A percentile compares a stretch with the other conserved stretches of the same genome.
Conservation (phyloP, 2,329 filamentous ascomycete genomes). For the Amauroascus niger region DNA sequence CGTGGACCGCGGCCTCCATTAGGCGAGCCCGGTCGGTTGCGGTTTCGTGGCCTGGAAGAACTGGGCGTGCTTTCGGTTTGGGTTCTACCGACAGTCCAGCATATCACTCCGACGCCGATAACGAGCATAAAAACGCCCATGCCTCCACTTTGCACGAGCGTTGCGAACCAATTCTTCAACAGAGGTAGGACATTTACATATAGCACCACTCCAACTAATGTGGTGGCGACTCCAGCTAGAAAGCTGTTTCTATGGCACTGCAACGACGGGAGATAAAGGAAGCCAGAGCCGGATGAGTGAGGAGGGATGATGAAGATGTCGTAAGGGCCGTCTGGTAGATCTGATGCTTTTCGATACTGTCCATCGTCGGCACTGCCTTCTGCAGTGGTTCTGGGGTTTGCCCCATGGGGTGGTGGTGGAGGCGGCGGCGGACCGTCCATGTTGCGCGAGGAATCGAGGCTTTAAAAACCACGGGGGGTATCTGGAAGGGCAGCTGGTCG, state of each 20-base stretch:
- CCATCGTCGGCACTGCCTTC: slow-evolving; percentile 18
- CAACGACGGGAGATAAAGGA: slow-evolving; percentile 87
- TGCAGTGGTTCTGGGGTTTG: slow-evolving; percentile 56
- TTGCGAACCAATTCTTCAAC: slow-evolving; percentile 61
- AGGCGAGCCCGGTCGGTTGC: slow-evolving; percentile 14
- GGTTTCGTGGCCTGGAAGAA: slow-evolving; percentile 17
- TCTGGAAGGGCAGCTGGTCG: not conserved
- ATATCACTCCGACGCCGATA: slow-evolving; percentile 61
- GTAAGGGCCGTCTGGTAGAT: slow-evolving; percentile 80
- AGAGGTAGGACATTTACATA: slow-evolving; percentile 64
- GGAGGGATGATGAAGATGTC: slow-evolving; percentile 96
- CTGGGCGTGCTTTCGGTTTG: slow-evolving; percentile 42
- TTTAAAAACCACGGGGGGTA: not conserved
- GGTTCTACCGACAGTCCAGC: slow-evolving; percentile 65
- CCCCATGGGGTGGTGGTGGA: slow-evolving; percentile 79
- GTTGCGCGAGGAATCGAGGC: not conserved
- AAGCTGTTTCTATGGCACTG: slow-evolving; percentile 84
- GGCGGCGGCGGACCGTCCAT: slow-evolving; percentile 47
- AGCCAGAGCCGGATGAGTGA: slow-evolving; percentile 78
- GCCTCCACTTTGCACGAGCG: slow-evolving; percentile 61
- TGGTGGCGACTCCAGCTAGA: slow-evolving; percentile 71
- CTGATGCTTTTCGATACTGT: slow-evolving; percentile 37
- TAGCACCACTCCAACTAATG: slow-evolving; percentile 61
- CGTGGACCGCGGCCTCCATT: slow-evolving; percentile 27
- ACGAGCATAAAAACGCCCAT: slow-evolving; percentile 63